These are phyloP conservation scores for Mrakia frigida DNA, from an alignment of 768 basidiomycete genomes.

Conservation along the genomic window DNA sequence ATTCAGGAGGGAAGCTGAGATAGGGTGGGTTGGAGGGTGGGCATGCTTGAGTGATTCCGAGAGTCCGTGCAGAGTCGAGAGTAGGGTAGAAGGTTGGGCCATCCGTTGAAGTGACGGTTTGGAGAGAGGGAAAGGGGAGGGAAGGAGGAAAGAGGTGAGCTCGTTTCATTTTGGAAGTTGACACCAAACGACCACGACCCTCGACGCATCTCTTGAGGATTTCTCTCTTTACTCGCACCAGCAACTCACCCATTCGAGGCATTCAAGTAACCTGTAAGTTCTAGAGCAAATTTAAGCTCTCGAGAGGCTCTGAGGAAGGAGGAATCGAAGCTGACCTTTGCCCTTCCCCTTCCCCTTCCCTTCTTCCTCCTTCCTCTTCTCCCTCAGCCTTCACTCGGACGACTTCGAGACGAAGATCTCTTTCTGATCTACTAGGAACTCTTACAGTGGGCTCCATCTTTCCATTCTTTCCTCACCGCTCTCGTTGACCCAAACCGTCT, in stretches of 20 bases:
- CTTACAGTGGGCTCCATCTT: no score
- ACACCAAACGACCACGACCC: background rate
- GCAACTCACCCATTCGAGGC: background rate
- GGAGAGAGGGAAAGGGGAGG: background rate
- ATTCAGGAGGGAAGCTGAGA: background rate
- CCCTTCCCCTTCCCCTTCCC: no score
- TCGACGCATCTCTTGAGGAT: background rate
- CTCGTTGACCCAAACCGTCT: background rate
- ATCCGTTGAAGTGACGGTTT: background rate
- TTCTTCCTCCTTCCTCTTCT: no score
- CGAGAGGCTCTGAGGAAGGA: no score
- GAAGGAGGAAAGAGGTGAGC: background rate
- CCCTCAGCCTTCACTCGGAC: no score
- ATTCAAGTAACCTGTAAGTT: background rate
- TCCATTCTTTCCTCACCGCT: no score
- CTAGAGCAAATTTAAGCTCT: no score
- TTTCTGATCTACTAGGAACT: no score
- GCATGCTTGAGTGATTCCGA: background rate
- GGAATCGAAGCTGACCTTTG: no score
- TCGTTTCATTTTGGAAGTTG: background rate
- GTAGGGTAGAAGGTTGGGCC: background rate
- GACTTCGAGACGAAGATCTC: no score
- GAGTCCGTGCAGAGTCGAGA: background rate
- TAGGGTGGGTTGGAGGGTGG: background rate
- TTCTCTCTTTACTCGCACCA: background rate